Evolutionary conservation across 441 rosid species (phyloP).

Genomic region (Populus hybrid): DNA sequence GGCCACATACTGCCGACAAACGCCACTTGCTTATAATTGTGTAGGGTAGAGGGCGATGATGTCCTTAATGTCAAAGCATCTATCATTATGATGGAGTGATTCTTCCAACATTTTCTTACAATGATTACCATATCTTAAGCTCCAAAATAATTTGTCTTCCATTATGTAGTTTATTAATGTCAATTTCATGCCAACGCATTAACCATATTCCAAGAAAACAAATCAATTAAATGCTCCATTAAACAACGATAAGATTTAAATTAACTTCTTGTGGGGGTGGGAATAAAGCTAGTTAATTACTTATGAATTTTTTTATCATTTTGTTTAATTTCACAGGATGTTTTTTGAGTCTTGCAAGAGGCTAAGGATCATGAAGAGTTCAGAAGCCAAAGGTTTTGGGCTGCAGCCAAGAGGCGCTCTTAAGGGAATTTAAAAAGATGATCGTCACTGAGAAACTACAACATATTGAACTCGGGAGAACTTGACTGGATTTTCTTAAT

Average conservation of each 20-base stretch:
- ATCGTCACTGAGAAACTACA: neutral
- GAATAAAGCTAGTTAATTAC: neutral
- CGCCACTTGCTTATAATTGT: constrained; percentile 12
- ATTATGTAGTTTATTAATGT: neutral
- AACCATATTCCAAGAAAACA: neutral
- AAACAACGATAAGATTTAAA: too few relatives aligned
- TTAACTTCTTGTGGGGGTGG: neutral
- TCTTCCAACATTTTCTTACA: neutral
- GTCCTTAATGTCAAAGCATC: constrained; percentile 15
- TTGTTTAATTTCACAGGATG: constrained; percentile 49
- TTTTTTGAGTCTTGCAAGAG: constrained; percentile 83
- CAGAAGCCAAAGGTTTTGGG: constrained; percentile 66
- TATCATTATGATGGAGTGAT: neutral
- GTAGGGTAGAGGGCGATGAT: constrained; percentile 21
- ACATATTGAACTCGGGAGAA: neutral
- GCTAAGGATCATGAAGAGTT: constrained; percentile 17
- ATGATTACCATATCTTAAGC: neutral
- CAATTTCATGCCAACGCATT: neutral
- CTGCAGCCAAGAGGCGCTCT: constrained; percentile 27
- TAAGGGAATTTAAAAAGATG: constrained; percentile 23
- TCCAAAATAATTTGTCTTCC: neutral
- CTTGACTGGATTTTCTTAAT: constrained; percentile 8
- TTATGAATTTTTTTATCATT: too few relatives aligned
- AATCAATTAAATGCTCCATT: neutral
- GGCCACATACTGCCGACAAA: constrained; percentile 17